Base-by-base conservation (phyloP, 208 protist genomes). In the Crithidia brevicula region DNA sequence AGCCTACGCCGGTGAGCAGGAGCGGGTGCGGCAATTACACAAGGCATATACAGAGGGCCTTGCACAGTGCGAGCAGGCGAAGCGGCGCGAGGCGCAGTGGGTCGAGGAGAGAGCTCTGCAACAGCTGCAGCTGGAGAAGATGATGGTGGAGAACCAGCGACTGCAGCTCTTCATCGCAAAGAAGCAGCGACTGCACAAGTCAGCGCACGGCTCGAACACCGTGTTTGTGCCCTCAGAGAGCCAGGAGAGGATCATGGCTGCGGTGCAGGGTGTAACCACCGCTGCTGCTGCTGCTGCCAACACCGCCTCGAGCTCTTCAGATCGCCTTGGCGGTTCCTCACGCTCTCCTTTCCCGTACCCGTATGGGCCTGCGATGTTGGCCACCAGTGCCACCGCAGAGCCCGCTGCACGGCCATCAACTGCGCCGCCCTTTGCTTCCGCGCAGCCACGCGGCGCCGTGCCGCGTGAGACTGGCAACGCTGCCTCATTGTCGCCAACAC, bases 101-200 rank as follows among this genome's bases (percentile, higher is more conserved):
- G 42, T 52, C 18, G 89, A 88, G 64, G 89, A 94, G 63, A 61
- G 72, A 8, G 89, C 86, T 49, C 25, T 89, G 33, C 53, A 86
- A 33, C 77, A 73, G 36, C 49, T 94, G 43, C 75, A 91, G 67
- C 53, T 91, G 61, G 79, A 88, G 47, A 74, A 61, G 46, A 61
- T 92, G 11, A 46, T 66, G 47, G 63, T 91, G 4, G 88, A 91
- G 40, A 94, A 94, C 52, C 77, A 91, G 60, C 79, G 79, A 20
- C 74, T 94, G 67, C 78, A 77, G 56, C 77, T 85, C 4, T 73
- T 69, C 34, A 31, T 89, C 13, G 62, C 70, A 23, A 81, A 75
- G 63, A 65, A 75, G 40, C 66, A 78, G 50, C 51, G 51, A 22
- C 38, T 61, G 36, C 68, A 62, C 31, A 27, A 28, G 11, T 4